Evolutionary conservation across 768 basidiomycete species (phyloP), one percentile per base, ranked within the genome.

Genomic region (Tulasnella sp.): DNA sequence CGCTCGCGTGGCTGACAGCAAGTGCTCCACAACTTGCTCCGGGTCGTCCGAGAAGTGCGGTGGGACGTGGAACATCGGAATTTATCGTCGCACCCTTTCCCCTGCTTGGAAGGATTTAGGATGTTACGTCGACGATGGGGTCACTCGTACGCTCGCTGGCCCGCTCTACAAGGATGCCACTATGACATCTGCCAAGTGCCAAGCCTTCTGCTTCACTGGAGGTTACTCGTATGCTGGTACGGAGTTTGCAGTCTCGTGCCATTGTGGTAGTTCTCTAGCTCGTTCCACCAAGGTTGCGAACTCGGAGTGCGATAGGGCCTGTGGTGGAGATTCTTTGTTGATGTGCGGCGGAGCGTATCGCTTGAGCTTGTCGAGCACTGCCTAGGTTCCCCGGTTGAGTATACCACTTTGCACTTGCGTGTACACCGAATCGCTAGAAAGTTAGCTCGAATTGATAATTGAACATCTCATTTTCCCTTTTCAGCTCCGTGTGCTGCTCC

Each of bases 151-250:
- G n/a, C 63, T 64, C 63, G 32, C 22, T 36, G 63, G 63, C 32
- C 63, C 63, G 34, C 34, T 64, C 19, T 35, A n/a, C 63, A 64
- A 8, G 59, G 59, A 62, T 19, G 32, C n/a, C 59, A 22, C 59
- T 7, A 22, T 62, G 22, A 69, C 40, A 16, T 19, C 52, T 16
- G 52, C 69, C 4, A 52, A 37, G 47, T 71, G 69, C 36, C 44
- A 66, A 44, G 22, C 62, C 29, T 29, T 29, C 3, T 71, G 69
- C 29, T 34, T 26, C 12, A 44, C n/a, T 59, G 29, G 44, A 17
- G 69, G 44, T 34, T 71, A 52, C 69, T 52, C 41, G 8, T 68
- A 37, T 26, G 67, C 67, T 42, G 69, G 69, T 26, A 42, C 44
- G 7, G 69, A 66, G 62, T 71, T 52, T 26, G 69, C 39, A 22